A percentile compares a stretch with the other conserved stretches of the same genome.
Evolutionary conservation across 495 filamentous ascomycete species (phyloP).

Genomic region (Aspergillus conjunctus): DNA sequence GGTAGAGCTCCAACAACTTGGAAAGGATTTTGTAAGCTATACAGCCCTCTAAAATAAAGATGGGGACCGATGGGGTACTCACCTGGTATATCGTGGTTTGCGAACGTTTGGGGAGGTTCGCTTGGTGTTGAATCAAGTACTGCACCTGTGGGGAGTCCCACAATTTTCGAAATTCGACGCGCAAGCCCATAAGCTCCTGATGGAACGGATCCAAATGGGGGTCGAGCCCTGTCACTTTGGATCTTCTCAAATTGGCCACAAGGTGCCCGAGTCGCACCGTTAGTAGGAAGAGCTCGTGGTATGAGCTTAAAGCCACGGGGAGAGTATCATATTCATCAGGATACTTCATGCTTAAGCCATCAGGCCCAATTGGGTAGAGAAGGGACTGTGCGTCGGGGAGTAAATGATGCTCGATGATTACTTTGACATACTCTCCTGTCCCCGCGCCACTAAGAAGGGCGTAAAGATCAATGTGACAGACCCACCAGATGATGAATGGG

Average conservation of each 20-base stretch:
- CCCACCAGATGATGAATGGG: slow-evolving; percentile 57
- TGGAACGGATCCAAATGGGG: slow-evolving; percentile 24
- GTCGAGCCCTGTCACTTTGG: slow-evolving; percentile 24
- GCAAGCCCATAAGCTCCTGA: slow-evolving; percentile 35
- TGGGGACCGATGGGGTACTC: slow-evolving; percentile 18
- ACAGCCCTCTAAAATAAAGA: neutral
- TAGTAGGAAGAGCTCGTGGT: slow-evolving; percentile 45
- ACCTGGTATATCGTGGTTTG: slow-evolving; percentile 52
- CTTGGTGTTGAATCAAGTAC: slow-evolving; percentile 40
- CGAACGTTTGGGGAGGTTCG: slow-evolving; percentile 42
- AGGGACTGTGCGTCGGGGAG: slow-evolving; percentile 44
- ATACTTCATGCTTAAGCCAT: slow-evolving; percentile 37
- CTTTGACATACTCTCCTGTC: slow-evolving; percentile 51
- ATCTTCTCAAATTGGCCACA: slow-evolving; percentile 39
- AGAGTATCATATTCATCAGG: slow-evolving; percentile 41
- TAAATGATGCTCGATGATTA: slow-evolving; percentile 52
- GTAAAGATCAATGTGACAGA: slow-evolving; percentile 58
- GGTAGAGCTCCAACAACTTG: slow-evolving; percentile 50
- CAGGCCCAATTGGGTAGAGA: slow-evolving; percentile 33
- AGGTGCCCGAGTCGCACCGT: slow-evolving; percentile 46
- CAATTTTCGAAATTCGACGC: slow-evolving; percentile 39
- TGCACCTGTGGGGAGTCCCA: slow-evolving; percentile 46
- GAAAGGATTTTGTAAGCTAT: slow-evolving; percentile 12
- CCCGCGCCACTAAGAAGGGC: slow-evolving; percentile 58
- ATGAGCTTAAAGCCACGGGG: slow-evolving; percentile 45